These are phyloP conservation scores for Rubia peregrina DNA, from an alignment of 305 asterid genomes.

Conservation along the genomic window DNA sequence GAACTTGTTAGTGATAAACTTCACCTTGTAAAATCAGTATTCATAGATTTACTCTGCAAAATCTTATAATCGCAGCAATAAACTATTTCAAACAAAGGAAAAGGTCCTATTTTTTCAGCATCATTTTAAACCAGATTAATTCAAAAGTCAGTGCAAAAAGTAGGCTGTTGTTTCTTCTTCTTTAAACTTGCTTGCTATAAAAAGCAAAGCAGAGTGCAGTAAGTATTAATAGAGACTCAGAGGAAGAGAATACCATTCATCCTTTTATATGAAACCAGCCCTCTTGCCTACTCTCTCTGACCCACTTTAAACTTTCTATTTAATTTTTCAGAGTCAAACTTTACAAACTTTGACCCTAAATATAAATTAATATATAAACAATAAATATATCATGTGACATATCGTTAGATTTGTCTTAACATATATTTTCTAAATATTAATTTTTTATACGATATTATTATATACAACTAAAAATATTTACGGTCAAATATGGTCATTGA, in stretches of 20 bases:
- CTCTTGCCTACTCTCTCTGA: too few relatives aligned
- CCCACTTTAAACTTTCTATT: too few relatives aligned
- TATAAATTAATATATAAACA: too few relatives aligned
- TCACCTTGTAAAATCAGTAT: background rate
- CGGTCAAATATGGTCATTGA: too few relatives aligned
- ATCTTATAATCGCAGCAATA: background rate
- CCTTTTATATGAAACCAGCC: too few relatives aligned
- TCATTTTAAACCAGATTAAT: slow-evolving; percentile 18
- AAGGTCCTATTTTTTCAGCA: slow-evolving; percentile 3
- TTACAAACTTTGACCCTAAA: too few relatives aligned
- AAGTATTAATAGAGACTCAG: slow-evolving; percentile 32
- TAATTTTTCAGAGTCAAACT: too few relatives aligned
- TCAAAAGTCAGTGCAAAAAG: slow-evolving; percentile 42
- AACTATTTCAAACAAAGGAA: slow-evolving; percentile 2
- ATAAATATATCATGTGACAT: too few relatives aligned
- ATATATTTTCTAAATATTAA: too few relatives aligned
- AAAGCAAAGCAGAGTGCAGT: slow-evolving; percentile 21
- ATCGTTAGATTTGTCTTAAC: too few relatives aligned
- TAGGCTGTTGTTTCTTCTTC: slow-evolving; percentile 20
- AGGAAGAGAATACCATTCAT: slow-evolving; percentile 34
- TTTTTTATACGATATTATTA: too few relatives aligned
- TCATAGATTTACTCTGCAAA: background rate
- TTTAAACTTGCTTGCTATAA: slow-evolving; percentile 28
- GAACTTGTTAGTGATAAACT: background rate
- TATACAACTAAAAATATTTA: too few relatives aligned